A percentile compares a stretch with the other conserved stretches of the same genome.
phyloP scores from a whole-genome alignment of 495 filamentous ascomycete species.

The Ramalina peruviana region DNA sequence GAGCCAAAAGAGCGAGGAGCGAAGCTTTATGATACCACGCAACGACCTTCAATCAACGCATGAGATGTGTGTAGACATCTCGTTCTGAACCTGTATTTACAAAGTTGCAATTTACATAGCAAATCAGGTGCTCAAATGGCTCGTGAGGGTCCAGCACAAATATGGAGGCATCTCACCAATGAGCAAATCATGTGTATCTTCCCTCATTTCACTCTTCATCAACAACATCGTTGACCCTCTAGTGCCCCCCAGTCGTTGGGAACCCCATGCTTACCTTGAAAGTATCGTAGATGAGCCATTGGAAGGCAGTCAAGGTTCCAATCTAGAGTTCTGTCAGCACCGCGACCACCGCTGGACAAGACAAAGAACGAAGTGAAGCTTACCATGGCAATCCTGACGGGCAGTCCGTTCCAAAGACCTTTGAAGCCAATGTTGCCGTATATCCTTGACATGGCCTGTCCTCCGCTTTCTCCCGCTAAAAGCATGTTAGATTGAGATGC shows the following conservation, averaged over 20 bases:
- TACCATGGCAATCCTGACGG: slow-evolving; percentile 52
- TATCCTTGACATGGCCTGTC: slow-evolving; percentile 47
- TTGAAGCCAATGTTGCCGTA: slow-evolving; percentile 60
- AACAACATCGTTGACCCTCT: not conserved
- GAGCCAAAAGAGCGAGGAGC: slow-evolving; percentile 2
- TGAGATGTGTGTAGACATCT: too few species aligned
- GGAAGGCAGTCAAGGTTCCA: slow-evolving; percentile 45
- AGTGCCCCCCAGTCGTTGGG: slow-evolving; percentile 13
- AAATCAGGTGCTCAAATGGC: too few species aligned
- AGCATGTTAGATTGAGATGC: not conserved
- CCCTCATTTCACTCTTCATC: too few species aligned
- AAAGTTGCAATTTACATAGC: too few species aligned
- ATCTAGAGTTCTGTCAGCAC: slow-evolving; percentile 1
- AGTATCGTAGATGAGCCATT: slow-evolving; percentile 67
- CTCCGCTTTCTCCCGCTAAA: slow-evolving; percentile 47
- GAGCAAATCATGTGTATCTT: too few species aligned
- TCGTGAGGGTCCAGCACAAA: too few species aligned
- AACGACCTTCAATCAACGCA: too few species aligned
- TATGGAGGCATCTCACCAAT: too few species aligned
- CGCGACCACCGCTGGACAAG: not conserved
- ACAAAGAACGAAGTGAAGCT: slow-evolving; percentile 22
- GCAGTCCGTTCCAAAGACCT: slow-evolving; percentile 57
- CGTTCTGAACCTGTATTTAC: too few species aligned
- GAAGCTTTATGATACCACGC: slow-evolving; percentile 4
- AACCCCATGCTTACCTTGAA: slow-evolving; percentile 42